Conservation (phyloP, 2,329 filamentous ascomycete genomes). For the Thermoascus crustaceus region DNA sequence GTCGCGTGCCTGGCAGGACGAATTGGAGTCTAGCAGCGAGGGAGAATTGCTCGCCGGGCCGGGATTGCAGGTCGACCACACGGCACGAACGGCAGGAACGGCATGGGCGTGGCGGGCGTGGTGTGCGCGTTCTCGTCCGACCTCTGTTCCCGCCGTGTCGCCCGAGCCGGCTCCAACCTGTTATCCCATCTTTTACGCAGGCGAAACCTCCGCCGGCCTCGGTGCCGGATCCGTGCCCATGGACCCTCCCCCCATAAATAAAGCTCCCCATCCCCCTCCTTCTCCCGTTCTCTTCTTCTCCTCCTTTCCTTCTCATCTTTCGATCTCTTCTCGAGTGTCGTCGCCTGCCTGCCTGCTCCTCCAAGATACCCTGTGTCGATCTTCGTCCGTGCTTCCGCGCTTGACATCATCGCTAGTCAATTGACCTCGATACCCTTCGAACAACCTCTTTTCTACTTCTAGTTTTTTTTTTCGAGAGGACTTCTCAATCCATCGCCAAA, state of each 20-base stretch:
- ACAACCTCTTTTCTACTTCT: constrained; percentile 3
- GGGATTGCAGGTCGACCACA: too few relatives aligned
- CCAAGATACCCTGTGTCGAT: background rate
- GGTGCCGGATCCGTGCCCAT: too few relatives aligned
- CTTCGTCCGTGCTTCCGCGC: background rate
- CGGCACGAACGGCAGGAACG: too few relatives aligned
- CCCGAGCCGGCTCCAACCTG: constrained; percentile 10
- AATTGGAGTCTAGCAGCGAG: too few relatives aligned
- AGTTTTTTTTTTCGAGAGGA: constrained; percentile 6
- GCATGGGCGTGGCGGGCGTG: too few relatives aligned
- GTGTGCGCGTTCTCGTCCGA: too few relatives aligned
- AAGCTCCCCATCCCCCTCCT: constrained; percentile 12
- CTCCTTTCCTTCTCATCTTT: constrained; percentile 10
- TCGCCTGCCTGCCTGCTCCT: constrained; percentile 1
- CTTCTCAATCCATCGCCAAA: constrained; percentile 16
- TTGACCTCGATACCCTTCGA: too few relatives aligned
- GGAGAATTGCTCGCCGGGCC: too few relatives aligned
- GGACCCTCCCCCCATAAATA: constrained; percentile 15
- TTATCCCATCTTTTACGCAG: constrained; percentile 7
- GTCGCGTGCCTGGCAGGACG: too few relatives aligned
- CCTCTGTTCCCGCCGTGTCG: constrained; percentile 5
- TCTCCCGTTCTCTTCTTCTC: constrained; percentile 7
- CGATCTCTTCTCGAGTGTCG: constrained; percentile 5
- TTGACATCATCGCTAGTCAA: constrained; percentile 5
- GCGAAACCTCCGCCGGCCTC: constrained; percentile 5